These are phyloP conservation scores for Beauveria pseudobassiana DNA, from an alignment of 2,329 filamentous ascomycete genomes.

Conservation along the genomic window DNA sequence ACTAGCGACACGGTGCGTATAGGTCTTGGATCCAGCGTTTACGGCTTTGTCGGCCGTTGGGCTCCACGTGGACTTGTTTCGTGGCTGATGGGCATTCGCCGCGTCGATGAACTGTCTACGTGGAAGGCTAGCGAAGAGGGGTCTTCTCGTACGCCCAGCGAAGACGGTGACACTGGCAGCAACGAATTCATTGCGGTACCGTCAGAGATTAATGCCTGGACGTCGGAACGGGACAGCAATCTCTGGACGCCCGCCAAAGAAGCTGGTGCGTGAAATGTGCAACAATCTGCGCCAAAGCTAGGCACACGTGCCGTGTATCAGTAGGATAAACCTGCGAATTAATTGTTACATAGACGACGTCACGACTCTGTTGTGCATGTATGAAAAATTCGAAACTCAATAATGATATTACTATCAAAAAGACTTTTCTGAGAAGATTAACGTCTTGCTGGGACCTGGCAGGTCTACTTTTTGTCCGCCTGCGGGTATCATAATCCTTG, in stretches of 20 bases:
- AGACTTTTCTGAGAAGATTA: background rate
- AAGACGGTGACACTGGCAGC: slow-evolving; percentile 25
- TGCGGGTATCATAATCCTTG: slow-evolving; percentile 3
- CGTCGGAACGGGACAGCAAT: slow-evolving; percentile 34
- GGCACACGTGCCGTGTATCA: slow-evolving; percentile 6
- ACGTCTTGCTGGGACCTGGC: background rate
- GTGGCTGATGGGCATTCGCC: slow-evolving; percentile 83
- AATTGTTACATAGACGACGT: slow-evolving; percentile 23
- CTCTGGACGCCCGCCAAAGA: slow-evolving; percentile 32
- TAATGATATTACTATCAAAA: background rate
- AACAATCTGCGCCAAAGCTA: background rate
- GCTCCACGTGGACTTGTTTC: slow-evolving; percentile 70
- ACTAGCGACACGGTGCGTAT: slow-evolving; percentile 63
- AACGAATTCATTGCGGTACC: slow-evolving; percentile 47
- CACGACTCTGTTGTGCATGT: slow-evolving; percentile 22
- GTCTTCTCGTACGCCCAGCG: slow-evolving; percentile 29
- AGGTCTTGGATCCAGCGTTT: slow-evolving; percentile 75
- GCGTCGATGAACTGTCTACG: slow-evolving; percentile 48
- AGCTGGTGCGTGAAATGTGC: background rate
- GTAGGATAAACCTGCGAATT: slow-evolving; percentile 18
- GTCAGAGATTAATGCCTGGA: slow-evolving; percentile 33
- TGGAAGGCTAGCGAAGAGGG: slow-evolving; percentile 41
- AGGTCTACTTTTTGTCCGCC: background rate
- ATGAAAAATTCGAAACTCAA: slow-evolving; percentile 3
- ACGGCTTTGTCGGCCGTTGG: slow-evolving; percentile 78